Evolutionary conservation across 495 filamentous ascomycete species (phyloP).

Genomic region (Daldinia concentrica): DNA sequence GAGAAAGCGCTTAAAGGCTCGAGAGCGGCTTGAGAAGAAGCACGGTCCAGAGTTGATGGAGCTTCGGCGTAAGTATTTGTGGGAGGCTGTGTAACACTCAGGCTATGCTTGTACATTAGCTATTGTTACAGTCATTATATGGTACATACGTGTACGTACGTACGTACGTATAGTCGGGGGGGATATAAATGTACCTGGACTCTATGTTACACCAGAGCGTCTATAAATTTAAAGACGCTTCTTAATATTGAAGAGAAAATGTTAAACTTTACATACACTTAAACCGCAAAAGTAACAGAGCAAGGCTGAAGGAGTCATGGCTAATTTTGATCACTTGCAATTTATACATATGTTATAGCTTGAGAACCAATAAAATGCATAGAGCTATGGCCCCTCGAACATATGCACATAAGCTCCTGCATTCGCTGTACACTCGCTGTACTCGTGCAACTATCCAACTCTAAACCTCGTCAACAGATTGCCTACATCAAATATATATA

Average conservation of each 20-base stretch:
- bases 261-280: not conserved
- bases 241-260: not conserved
- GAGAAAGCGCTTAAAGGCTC: constrained; percentile 44
- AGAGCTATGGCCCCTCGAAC: no score
- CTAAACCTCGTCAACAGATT: no score
- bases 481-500: no score
- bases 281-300: no score
- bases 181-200: not conserved
- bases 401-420: no score
- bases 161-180: no score
- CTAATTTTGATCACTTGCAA: not conserved
- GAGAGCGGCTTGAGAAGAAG: constrained; percentile 37
- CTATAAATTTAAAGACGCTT: not conserved
- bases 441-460: no score
- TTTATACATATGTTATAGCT: not conserved
- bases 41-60: constrained; percentile 44
- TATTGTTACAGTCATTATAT: no score
- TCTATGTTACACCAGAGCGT: not conserved
- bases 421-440: no score
- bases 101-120: not conserved
- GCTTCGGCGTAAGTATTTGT: constrained; percentile 39
- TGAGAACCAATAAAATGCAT: no score
- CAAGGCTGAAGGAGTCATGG: no score
- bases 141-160: no score
- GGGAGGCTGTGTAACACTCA: constrained; percentile 22